phyloP scores from a whole-genome alignment of 2,329 filamentous ascomycete species.

The Orbilia blumenaviensis region DNA sequence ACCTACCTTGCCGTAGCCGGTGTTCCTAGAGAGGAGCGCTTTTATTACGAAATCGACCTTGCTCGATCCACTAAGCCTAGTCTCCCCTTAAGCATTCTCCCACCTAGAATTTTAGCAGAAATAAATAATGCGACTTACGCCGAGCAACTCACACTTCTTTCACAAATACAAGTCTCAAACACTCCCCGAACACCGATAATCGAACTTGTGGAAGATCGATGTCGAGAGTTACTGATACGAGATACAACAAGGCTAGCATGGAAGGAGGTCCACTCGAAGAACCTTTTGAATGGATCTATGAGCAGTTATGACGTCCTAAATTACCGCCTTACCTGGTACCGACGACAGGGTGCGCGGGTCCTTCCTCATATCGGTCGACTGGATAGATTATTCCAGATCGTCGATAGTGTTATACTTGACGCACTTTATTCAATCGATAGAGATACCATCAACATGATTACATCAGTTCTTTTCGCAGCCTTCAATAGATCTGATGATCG shows the following conservation, averaged over 20 bases:
- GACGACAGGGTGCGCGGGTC: conserved; percentile 56
- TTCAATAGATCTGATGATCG: conserved; percentile 57
- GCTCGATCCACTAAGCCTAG: conserved; percentile 58
- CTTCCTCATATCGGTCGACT: conserved; percentile 56
- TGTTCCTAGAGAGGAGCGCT: conserved; percentile 61
- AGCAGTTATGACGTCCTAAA: conserved; percentile 58
- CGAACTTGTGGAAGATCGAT: conserved; percentile 28
- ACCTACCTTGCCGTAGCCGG: conserved; percentile 63
- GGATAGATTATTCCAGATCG: conserved; percentile 56
- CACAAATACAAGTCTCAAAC: conserved; percentile 40
- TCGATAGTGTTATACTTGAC: conserved; percentile 58
- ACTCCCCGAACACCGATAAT: conserved; percentile 24
- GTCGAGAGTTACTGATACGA: conserved; percentile 31
- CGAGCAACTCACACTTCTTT: conserved; percentile 32
- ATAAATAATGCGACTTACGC: conserved; percentile 47
- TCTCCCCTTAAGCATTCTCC: conserved; percentile 15
- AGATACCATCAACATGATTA: conserved; percentile 60
- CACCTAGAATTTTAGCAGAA: conserved; percentile 35
- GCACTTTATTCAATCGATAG: conserved; percentile 59
- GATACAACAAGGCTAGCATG: conserved; percentile 38
- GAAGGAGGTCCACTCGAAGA: conserved; percentile 38
- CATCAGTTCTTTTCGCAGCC: conserved; percentile 60
- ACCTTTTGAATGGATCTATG: conserved; percentile 50
- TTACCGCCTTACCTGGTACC: conserved; percentile 54
- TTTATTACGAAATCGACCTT: conserved; percentile 61